Percentiles rank a stretch among this genome's conserved stretches.
Evolutionary conservation across 108 stramenopile genomes (phyloP).

Genomic region (Phaeodactylum tricornutum): DNA sequence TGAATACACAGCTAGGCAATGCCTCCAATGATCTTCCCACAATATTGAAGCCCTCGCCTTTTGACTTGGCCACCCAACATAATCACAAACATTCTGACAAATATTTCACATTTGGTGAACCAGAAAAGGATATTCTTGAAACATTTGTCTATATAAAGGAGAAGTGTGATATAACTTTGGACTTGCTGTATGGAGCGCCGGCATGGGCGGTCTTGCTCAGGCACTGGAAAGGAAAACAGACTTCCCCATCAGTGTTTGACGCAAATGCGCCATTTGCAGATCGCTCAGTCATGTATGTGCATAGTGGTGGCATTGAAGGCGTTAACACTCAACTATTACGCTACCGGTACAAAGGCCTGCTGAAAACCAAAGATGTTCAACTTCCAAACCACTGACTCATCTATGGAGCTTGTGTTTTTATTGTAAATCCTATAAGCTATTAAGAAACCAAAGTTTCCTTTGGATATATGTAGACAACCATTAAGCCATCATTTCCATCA

Average conservation of each 20-base stretch:
- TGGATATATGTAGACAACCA: too few relatives aligned
- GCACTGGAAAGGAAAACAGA: conserved; percentile 36
- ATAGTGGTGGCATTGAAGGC: conserved; percentile 89
- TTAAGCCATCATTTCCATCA: too few relatives aligned
- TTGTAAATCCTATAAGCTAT: too few relatives aligned
- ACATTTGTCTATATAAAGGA: conserved; percentile 61
- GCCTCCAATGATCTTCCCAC: conserved; percentile 36
- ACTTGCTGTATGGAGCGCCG: conserved; percentile 76
- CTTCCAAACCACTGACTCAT: too few relatives aligned
- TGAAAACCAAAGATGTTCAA: conserved; percentile 35
- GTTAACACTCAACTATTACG: conserved; percentile 75
- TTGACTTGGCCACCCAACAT: not conserved
- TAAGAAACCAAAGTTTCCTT: too few relatives aligned
- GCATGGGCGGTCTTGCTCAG: conserved; percentile 60
- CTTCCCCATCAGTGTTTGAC: conserved; percentile 11
- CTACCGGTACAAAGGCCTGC: conserved; percentile 76
- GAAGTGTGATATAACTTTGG: conserved; percentile 39
- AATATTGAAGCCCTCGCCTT: conserved; percentile 18
- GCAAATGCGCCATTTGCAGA: conserved; percentile 34
- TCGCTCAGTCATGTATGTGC: conserved; percentile 78
- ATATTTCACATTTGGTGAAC: conserved; percentile 69
- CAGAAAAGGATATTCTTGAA: conserved; percentile 36
- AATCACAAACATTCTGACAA: not conserved
- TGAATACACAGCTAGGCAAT: conserved; percentile 20
- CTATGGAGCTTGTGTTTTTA: too few relatives aligned